phyloP scores from a whole-genome alignment of 306 rosid species.

The Fragaria ananassa region DNA sequence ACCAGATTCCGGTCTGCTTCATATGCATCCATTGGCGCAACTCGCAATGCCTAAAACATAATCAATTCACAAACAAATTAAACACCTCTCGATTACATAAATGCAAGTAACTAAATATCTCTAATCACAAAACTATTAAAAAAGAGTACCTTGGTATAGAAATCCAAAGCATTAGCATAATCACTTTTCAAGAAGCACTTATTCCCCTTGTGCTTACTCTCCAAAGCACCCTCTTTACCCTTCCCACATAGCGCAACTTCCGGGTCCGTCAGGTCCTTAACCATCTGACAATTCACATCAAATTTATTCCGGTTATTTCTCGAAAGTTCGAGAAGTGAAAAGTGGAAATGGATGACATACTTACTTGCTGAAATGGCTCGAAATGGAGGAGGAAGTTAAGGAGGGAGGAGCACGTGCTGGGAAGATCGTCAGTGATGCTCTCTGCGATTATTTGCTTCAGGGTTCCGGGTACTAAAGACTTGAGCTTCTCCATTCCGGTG shows the following conservation, averaged over 20 bases:
- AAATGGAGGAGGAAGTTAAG: constrained; percentile 50
- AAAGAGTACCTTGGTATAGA: constrained; percentile 57
- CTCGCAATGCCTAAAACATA: constrained; percentile 54
- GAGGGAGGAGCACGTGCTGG: constrained; percentile 49
- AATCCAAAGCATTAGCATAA: constrained; percentile 49
- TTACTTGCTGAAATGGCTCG: constrained; percentile 50
- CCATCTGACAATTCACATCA: constrained; percentile 32
- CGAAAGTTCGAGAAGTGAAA: neutral
- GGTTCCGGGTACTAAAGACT: constrained; percentile 55
- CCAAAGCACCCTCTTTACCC: constrained; percentile 57
- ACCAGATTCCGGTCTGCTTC: constrained; percentile 53
- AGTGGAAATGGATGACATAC: neutral
- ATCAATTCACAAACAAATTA: neutral
- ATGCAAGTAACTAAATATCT: neutral
- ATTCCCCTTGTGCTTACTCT: constrained; percentile 65
- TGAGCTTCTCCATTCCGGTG: constrained; percentile 62
- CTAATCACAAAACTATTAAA: neutral
- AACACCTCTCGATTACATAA: neutral
- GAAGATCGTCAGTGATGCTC: constrained; percentile 45
- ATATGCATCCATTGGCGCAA: constrained; percentile 59
- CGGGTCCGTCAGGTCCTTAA: constrained; percentile 51
- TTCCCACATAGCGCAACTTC: constrained; percentile 62
- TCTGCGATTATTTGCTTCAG: constrained; percentile 44
- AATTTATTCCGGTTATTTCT: neutral
- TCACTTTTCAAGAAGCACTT: constrained; percentile 49